Evolutionary conservation across 345 rosid genomes (phyloP).

Genomic region (Aethionema arabicum): DNA sequence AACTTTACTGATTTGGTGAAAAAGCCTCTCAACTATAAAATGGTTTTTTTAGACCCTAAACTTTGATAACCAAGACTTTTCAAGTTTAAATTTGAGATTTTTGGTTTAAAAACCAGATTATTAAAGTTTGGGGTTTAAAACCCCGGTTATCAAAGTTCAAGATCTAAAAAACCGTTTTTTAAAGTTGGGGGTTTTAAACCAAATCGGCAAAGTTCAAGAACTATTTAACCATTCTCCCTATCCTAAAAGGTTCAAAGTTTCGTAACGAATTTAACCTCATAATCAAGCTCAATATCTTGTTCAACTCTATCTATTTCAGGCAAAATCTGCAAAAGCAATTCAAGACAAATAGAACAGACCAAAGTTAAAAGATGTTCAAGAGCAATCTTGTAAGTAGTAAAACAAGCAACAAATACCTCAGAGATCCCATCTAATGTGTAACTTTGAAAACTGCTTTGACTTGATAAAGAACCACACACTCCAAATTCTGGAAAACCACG

Average conservation of each 20-base stretch:
- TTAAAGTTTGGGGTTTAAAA: too few species aligned
- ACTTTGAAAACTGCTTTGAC: constrained; percentile 52
- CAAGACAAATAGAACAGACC: not conserved
- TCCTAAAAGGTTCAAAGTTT: constrained; percentile 18
- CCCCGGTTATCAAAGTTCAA: too few species aligned
- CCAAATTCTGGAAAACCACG: constrained; percentile 63
- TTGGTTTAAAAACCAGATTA: too few species aligned
- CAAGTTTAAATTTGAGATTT: too few species aligned
- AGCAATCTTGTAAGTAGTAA: not conserved
- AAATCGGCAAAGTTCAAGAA: too few species aligned
- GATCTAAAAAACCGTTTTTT: too few species aligned
- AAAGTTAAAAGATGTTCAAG: not conserved
- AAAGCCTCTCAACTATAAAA: too few species aligned
- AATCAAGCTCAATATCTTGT: constrained; percentile 73
- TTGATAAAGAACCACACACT: constrained; percentile 41
- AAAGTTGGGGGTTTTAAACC: too few species aligned
- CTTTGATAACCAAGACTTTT: too few species aligned
- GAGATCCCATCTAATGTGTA: constrained; percentile 82
- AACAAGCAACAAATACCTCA: constrained; percentile 54
- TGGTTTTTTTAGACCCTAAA: too few species aligned
- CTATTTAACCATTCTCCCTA: too few species aligned
- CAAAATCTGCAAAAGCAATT: constrained; percentile 53
- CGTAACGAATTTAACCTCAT: constrained; percentile 52
- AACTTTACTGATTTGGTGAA: too few species aligned
- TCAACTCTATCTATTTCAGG: constrained; percentile 90